Evolutionary conservation across 805 yeast genomes (phyloP).

Genomic region (Candida ponderosae): DNA sequence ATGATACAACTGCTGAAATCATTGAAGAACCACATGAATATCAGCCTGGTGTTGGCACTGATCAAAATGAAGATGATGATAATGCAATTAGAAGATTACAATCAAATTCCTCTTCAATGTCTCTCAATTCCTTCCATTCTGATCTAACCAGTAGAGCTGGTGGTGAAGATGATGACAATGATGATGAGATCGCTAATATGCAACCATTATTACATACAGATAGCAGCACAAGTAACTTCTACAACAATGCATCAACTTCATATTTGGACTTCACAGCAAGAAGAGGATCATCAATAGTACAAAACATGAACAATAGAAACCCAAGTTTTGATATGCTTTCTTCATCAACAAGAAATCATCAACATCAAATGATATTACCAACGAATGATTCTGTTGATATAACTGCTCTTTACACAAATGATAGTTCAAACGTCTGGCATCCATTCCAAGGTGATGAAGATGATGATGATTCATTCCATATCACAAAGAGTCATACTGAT

Average conservation of each 20-base stretch:
- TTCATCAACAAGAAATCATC: conserved; percentile 21
- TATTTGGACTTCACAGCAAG: not conserved
- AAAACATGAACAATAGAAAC: conserved; percentile 1
- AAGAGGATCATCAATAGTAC: not conserved
- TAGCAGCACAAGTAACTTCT: not conserved
- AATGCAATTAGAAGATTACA: conserved; percentile 2
- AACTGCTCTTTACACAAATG: conserved; percentile 23
- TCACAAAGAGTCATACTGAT: not conserved
- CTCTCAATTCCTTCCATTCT: conserved; percentile 2
- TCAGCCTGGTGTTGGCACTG: not conserved
- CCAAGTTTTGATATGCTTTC: conserved; percentile 10
- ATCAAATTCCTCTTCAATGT: conserved; percentile 3
- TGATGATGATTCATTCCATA: not conserved
- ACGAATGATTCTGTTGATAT: conserved; percentile 26
- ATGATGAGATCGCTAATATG: conserved; percentile 12
- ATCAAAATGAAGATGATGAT: not conserved
- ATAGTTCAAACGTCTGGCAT: conserved; percentile 18
- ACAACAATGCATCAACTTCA: not conserved
- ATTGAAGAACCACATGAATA: not conserved
- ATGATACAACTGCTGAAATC: not conserved
- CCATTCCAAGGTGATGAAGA: conserved; percentile 12
- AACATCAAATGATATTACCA: conserved; percentile 8
- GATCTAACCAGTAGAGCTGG: not conserved
- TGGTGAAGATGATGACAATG: conserved; percentile 1
- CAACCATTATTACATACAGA: conserved; percentile 20